phyloP scores from a whole-genome alignment of 164 flowering plant genomes.

The Magnolia changhungtana region DNA sequence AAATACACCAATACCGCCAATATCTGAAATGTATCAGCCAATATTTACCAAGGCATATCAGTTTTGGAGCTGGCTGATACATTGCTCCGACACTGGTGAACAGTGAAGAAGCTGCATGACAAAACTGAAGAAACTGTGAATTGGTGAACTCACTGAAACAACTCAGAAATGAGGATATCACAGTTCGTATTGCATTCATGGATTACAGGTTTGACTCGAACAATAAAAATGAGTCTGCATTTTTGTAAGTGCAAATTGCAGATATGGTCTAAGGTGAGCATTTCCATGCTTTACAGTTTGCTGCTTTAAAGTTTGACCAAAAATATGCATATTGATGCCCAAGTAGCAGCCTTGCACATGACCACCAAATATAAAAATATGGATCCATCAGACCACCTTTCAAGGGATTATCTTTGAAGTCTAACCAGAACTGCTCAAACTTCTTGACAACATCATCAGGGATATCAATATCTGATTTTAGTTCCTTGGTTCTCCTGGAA shows the following conservation, averaged over 20 bases:
- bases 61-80: background rate
- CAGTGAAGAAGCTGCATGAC: background rate
- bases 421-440: conserved; percentile 79
- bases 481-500: conserved; percentile 79
- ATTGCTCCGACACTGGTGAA: background rate
- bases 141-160: background rate
- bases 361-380: background rate
- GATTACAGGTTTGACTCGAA: background rate
- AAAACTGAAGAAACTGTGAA: background rate
- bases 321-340: background rate
- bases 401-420: conserved; percentile 64
- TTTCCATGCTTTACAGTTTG: background rate
- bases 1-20: too few relatives aligned
- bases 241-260: too few relatives aligned
- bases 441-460: conserved; percentile 60
- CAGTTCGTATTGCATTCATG: background rate
- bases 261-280: too few relatives aligned
- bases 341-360: background rate
- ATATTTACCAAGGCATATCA: too few relatives aligned
- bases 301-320: background rate
- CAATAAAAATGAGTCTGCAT: background rate
- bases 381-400: conserved; percentile 43
- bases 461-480: conserved; percentile 67
- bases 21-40: too few relatives aligned
- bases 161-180: background rate